phyloP scores from a whole-genome alignment of 225 moss, liverwort and hornwort genomes.

The Physcomitrium patens region DNA sequence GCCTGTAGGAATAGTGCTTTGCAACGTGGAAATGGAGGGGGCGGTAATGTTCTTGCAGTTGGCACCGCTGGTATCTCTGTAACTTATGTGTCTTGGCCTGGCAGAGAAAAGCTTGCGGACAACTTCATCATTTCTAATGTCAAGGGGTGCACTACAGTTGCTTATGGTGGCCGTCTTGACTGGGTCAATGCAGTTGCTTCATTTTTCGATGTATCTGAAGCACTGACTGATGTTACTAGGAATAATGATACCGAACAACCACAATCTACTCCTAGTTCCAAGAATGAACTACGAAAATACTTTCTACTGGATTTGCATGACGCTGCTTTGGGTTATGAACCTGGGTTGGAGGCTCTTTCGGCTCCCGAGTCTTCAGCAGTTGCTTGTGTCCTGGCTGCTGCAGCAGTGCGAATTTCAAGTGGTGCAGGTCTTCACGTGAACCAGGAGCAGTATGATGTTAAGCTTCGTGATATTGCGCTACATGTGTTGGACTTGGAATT shows the following conservation, averaged over 20 bases:
- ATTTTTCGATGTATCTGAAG: constrained; percentile 66
- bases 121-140: constrained; percentile 73
- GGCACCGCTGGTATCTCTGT: constrained; percentile 80
- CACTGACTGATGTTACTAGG: constrained; percentile 1
- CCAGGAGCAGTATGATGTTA: constrained; percentile 80
- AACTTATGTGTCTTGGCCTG: constrained; percentile 88
- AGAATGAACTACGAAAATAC: constrained; percentile 45
- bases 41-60: constrained; percentile 90
- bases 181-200: constrained; percentile 69
- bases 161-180: constrained; percentile 88
- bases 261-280: constrained; percentile 35
- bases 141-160: constrained; percentile 87
- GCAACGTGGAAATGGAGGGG: constrained; percentile 92
- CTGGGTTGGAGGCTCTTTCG: constrained; percentile 81
- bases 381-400: constrained; percentile 93
- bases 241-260: constrained; percentile 31
- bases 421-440: constrained; percentile 52
- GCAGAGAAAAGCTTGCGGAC: constrained; percentile 71
- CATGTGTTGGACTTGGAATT: constrained; percentile 82
- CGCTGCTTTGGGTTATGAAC: constrained; percentile 93
- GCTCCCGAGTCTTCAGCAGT: constrained; percentile 82
- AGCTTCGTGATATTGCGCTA: constrained; percentile 90
- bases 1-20: constrained; percentile 78
- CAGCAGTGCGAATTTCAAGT: constrained; percentile 90
- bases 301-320: constrained; percentile 91